Evolutionary conservation across 257 asterid species (phyloP).

Genomic region (Solanum piurae): DNA sequence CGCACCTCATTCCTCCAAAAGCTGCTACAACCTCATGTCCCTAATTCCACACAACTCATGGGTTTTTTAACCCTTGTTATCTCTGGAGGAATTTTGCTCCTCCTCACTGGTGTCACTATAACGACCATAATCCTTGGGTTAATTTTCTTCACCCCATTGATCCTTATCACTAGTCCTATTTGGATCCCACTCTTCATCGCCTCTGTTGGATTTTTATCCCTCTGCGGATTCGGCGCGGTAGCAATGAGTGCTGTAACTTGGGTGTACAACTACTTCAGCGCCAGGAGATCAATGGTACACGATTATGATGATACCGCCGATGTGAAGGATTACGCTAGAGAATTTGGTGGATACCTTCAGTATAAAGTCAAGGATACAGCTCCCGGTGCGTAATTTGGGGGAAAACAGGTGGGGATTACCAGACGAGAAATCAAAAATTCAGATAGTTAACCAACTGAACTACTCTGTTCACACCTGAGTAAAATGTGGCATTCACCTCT

Average conservation of each 20-base stretch:
- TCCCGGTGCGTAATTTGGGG: slow-evolving; percentile 51
- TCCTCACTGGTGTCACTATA: slow-evolving; percentile 68
- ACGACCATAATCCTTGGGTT: slow-evolving; percentile 48
- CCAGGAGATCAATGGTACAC: slow-evolving; percentile 28
- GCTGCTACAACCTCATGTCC: slow-evolving; percentile 36
- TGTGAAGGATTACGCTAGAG: slow-evolving; percentile 59
- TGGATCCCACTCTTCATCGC: slow-evolving; percentile 61
- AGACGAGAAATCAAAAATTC: neutral
- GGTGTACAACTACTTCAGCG: slow-evolving; percentile 35
- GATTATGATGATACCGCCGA: slow-evolving; percentile 39
- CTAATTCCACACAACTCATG: slow-evolving; percentile 51
- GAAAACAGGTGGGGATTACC: neutral
- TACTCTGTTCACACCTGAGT: neutral
- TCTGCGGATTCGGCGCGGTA: slow-evolving; percentile 33
- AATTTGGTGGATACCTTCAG: slow-evolving; percentile 45
- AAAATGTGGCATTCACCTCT: neutral
- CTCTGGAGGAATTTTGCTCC: slow-evolving; percentile 72
- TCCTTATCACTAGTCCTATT: slow-evolving; percentile 64
- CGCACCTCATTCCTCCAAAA: slow-evolving; percentile 27
- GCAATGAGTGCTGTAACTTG: neutral
- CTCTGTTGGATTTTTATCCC: slow-evolving; percentile 35
- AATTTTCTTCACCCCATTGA: slow-evolving; percentile 52
- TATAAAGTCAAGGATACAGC: slow-evolving; percentile 73
- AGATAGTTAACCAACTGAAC: neutral
- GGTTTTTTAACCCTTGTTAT: slow-evolving; percentile 59